Base-by-base conservation (phyloP, 176 grass and related monocot species). In the Luzula sylvatica region DNA sequence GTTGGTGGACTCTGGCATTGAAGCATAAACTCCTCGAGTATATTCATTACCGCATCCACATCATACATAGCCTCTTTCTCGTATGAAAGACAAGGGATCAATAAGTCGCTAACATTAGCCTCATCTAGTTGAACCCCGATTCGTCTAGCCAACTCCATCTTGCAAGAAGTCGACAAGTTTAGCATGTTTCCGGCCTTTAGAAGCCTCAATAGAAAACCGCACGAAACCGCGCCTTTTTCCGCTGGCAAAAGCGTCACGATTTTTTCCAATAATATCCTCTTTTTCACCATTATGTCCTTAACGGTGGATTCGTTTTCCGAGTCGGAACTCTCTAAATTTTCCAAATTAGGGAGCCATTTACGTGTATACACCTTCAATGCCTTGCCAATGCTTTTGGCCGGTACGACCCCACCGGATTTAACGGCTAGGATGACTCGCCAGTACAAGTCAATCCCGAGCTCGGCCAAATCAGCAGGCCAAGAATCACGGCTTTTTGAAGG, bases 391-490 rank as follows among this genome's bases (percentile, higher is more conserved):
- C 65, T 73, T 76, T 71, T 79, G 30, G 75, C 74, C n/a, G 77
- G 20, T 5, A 98, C 93, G 27, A 40, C 27, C 2, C 93, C 93
- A 0, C 75, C 80, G 0, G 93, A 78, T 53, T 92, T 98, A 12
- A 92, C 86, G 5, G 86, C 86, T 23, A 90, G 75, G 77, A 92
- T 98, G 64, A 98, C 69, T 46, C 93, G 70, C 93, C 93, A 98
- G 74, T 87, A 98, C 14, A 82, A 78, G 53, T 92, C 93, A 17
- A 98, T 63, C 4, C 74, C 72, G 0, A 98, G 71, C 68, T 90
- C 93, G 1, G 75, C 61, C 9, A 87, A 11, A 73, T 92, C 93
- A n/a, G 80, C 75, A 7, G 65, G 75, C 93, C 93, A 98, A 45
- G 72, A 28, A 73, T 80, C 40, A 32, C 27, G 15, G 76, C 77